Evolutionary conservation across 305 asterid species (phyloP).

Genomic region (Solanum chacoense): DNA sequence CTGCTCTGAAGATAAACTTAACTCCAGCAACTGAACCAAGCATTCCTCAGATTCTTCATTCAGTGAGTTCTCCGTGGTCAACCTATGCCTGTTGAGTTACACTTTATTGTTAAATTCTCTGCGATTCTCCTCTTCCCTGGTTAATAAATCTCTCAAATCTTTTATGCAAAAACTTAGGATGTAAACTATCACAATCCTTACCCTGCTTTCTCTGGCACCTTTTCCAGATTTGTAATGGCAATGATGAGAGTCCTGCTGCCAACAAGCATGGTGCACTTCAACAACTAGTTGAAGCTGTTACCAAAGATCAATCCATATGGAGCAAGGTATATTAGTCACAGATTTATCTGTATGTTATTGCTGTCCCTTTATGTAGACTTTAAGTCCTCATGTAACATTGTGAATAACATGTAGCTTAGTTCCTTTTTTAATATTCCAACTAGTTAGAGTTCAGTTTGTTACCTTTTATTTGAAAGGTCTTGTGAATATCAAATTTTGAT

Average conservation of each 20-base stretch:
- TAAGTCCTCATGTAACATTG: not conserved
- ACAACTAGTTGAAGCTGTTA: conserved; percentile 69
- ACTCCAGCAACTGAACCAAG: conserved; percentile 66
- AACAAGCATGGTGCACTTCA: conserved; percentile 71
- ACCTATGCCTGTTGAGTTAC: not conserved
- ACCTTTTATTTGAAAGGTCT: not conserved
- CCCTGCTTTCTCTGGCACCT: conserved; percentile 3
- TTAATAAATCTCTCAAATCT: not conserved
- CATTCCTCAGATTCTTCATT: conserved; percentile 93
- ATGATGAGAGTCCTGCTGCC: conserved; percentile 50
- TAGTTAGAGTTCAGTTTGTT: conserved; percentile 1
- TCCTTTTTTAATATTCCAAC: not conserved
- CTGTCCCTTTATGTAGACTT: not conserved
- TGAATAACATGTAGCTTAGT: not conserved
- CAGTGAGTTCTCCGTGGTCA: conserved; percentile 42
- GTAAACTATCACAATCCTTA: not conserved
- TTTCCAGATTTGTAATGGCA: conserved; percentile 72
- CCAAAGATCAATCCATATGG: conserved; percentile 68
- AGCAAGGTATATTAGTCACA: conserved; percentile 51
- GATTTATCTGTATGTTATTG: not conserved
- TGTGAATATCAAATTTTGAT: not conserved
- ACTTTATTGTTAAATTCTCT: not conserved
- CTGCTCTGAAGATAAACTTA: conserved; percentile 43
- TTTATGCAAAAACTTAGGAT: not conserved
- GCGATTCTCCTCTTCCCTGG: not conserved